Base-by-base conservation (phyloP, 345 rosid genomes). In the Boechera retrofracta region DNA sequence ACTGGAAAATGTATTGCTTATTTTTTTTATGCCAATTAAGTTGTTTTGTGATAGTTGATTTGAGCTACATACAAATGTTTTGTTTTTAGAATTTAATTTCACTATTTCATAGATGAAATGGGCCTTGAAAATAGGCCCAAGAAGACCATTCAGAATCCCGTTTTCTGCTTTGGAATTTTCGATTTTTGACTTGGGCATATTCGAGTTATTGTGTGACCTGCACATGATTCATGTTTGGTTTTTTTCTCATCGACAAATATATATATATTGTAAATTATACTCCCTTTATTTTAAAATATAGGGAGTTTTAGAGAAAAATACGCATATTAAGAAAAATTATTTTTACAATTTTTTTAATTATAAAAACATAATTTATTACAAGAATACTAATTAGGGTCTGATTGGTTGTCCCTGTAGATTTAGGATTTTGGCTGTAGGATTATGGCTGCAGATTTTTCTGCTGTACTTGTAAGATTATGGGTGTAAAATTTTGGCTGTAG, bases 91-190 rank as follows among this genome's bases (percentile, higher is more conserved):
- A 13, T 44, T 12, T 44, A 42, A 38, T 24, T 24, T 26, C 58
- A 28, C 57, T 53, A n/a, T 42, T 29, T 29, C 18, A 10, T 41
- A 44, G 0, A 47, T 18, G n/a, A 72, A 64, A 44, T 45, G 65
- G 72, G 78, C 47, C 71, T 33, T 24, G 1, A 53, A 13, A 38
- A 10, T 38, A 63, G 44, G 62, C 63, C 63, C 54, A 63, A 12
- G 29, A 35, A 45, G 54, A 33, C 48, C 28, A 21, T 38, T 10
- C 1, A 11, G 18, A 38, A 10, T 38, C 31, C 1, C 5, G 0
- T 69, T 69, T 3, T 55, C 16, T 49, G 29, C 31, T 49, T 48
- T 33, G 1, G 24, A 33, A 15, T 31, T 10, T 31, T 59, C 10
- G 21, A 3, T 2, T 29, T 10, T 38, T 51, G 33, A 35, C 59